Conservation (phyloP, 2,329 filamentous ascomycete genomes). For the Periconia macrospinosa region DNA sequence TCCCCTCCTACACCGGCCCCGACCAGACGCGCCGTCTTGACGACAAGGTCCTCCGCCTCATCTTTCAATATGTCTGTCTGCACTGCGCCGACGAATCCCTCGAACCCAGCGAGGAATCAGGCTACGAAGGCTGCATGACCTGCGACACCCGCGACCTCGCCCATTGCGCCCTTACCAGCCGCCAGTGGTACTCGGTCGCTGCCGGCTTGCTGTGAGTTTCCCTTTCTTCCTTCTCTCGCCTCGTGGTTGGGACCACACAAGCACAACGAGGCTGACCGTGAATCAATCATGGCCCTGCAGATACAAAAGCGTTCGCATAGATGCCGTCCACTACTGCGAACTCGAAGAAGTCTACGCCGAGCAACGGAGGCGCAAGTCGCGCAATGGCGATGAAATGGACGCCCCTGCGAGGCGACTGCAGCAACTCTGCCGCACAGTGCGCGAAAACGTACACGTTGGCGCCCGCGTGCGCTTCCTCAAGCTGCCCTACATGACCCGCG, state of each 20-base stretch:
- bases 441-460: constrained; percentile 73
- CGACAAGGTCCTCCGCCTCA: constrained; percentile 68
- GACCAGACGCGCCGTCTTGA: constrained; percentile 60
- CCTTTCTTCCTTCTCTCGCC: neutral
- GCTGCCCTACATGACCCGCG: constrained; percentile 91
- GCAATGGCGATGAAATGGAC: constrained; percentile 80
- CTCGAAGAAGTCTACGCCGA: constrained; percentile 81
- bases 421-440: constrained; percentile 78
- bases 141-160: constrained; percentile 90
- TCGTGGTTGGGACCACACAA: neutral
- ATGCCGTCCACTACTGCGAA: constrained; percentile 91
- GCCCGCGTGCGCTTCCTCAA: constrained; percentile 77
- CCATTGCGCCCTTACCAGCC: constrained; percentile 74
- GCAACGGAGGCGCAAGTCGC: constrained; percentile 57
- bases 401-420: constrained; percentile 74
- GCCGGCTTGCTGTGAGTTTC: constrained; percentile 64
- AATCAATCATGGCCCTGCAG: constrained; percentile 49
- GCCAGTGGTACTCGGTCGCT: constrained; percentile 67
- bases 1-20: constrained; percentile 40
- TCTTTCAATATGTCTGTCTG: constrained; percentile 82
- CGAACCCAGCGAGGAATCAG: constrained; percentile 77
- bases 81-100: constrained; percentile 72
- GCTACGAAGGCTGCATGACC: constrained; percentile 83
- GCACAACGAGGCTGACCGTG: no score
- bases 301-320: constrained; percentile 88